Evolutionary conservation across 2,329 filamentous ascomycete genomes (phyloP).

Genomic region (Onygenales sp.): DNA sequence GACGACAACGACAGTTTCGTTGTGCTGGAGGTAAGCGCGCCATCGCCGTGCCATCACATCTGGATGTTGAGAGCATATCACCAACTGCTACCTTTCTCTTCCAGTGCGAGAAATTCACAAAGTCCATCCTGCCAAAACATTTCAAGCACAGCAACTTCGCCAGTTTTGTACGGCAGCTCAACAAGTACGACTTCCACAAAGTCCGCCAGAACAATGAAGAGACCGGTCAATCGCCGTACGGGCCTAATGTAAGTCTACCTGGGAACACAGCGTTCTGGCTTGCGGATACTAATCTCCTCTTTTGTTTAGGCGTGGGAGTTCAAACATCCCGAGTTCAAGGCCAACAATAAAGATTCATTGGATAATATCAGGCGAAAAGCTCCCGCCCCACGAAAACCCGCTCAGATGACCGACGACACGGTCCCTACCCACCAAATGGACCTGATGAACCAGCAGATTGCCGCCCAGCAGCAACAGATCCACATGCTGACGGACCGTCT

Average conservation of each 20-base stretch:
- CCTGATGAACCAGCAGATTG: conserved; percentile 75
- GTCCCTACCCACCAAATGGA: conserved; percentile 81
- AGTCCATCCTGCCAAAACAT: conserved; percentile 91
- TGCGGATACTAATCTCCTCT: not conserved
- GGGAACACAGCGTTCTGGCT: not conserved
- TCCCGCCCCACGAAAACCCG: conserved; percentile 72
- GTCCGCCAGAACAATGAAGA: conserved; percentile 86
- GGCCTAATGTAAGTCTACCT: conserved; percentile 54
- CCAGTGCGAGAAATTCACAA: conserved; percentile 96
- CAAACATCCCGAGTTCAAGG: conserved; percentile 91
- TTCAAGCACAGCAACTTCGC: conserved; percentile 99
- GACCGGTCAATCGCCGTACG: conserved; percentile 70
- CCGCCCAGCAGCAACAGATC: conserved; percentile 86
- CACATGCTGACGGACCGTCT: conserved; percentile 79
- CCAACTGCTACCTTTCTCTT: not conserved
- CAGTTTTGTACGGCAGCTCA: conserved; percentile 88
- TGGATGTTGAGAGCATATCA: no score
- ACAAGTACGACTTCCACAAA: conserved; percentile 99
- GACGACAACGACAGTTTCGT: conserved; percentile 94
- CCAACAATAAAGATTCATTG: conserved; percentile 89
- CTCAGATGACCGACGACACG: conserved; percentile 59
- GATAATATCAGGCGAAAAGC: conserved; percentile 96
- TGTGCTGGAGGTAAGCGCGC: conserved; percentile 68
- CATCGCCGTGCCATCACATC: no score
- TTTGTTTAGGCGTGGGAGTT: conserved; percentile 78